Conservation (phyloP, 75 land plant genomes). For the Sequoiadendron giganteum region DNA sequence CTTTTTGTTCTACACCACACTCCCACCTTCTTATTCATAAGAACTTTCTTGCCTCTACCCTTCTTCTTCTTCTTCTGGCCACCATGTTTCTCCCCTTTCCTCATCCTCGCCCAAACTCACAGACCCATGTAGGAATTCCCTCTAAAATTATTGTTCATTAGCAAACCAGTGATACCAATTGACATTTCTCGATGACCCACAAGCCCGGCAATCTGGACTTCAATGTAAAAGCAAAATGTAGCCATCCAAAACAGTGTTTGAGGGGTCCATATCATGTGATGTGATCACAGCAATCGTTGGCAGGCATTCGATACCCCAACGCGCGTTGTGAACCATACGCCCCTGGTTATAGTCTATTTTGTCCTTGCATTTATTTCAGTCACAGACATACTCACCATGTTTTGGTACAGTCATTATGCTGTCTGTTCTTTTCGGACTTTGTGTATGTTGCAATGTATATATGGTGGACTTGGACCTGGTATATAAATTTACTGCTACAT, state of each 20-base stretch:
- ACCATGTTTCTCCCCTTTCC: background rate
- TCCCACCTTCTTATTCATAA: slow-evolving; percentile 13
- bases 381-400: background rate
- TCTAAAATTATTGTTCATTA: background rate
- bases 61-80: background rate
- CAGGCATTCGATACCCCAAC: too few species aligned
- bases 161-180: background rate
- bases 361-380: background rate
- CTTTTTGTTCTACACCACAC: slow-evolving; percentile 22
- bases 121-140: slow-evolving; percentile 1
- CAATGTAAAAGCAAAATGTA: background rate
- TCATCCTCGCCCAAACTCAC: slow-evolving; percentile 2
- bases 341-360: background rate
- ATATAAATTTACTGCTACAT: background rate
- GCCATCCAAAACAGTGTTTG: background rate
- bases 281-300: background rate
- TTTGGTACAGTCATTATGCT: background rate
- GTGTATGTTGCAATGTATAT: background rate
- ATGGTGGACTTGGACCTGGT: background rate
- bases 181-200: background rate
- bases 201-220: background rate
- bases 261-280: background rate
- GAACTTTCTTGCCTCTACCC: background rate
- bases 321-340: background rate
- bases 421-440: background rate